These are phyloP conservation scores for Monosporascus sp. DNA, from an alignment of 2,329 filamentous ascomycete species.

Conservation along the genomic window DNA sequence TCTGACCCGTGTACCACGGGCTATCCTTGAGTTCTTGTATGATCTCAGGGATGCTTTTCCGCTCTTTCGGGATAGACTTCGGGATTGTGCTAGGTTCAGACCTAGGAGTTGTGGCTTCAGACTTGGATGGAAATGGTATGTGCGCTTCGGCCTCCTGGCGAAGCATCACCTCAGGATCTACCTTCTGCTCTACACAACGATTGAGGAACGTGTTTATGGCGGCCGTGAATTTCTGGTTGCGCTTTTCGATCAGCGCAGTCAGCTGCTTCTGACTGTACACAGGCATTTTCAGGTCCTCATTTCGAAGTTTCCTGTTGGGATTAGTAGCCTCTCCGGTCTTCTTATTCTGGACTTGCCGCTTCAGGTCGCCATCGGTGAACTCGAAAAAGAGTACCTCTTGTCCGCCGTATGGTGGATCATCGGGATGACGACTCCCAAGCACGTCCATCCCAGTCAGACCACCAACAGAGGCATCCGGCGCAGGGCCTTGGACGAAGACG, in stretches of 20 bases:
- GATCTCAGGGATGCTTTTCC: conserved; percentile 78
- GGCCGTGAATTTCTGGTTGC: conserved; percentile 75
- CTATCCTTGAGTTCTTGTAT: conserved; percentile 74
- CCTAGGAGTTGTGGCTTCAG: conserved; percentile 25
- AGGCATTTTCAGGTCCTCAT: conserved; percentile 84
- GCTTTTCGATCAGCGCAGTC: conserved; percentile 80
- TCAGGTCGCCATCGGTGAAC: conserved; percentile 86
- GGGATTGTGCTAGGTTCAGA: conserved; percentile 48
- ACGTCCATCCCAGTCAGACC: conserved; percentile 46
- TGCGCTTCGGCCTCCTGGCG: conserved; percentile 50
- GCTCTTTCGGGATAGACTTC: conserved; percentile 68
- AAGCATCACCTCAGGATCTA: conserved; percentile 65
- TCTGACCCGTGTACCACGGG: conserved; percentile 86
- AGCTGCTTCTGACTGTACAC: conserved; percentile 92
- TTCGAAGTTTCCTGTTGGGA: conserved; percentile 59
- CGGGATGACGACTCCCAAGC: conserved; percentile 28
- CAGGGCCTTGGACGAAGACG: conserved; percentile 42
- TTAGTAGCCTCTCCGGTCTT: conserved; percentile 70
- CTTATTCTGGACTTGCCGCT: conserved; percentile 65
- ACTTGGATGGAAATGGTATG: conserved; percentile 55
- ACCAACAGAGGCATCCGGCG: conserved; percentile 51
- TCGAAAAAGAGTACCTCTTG: conserved; percentile 82
- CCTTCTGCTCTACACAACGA: conserved; percentile 56
- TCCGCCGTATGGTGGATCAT: conserved; percentile 28
- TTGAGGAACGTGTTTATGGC: conserved; percentile 75